Conservation (phyloP, 2,329 filamentous ascomycete genomes). For the Stylonectria norvegica region DNA sequence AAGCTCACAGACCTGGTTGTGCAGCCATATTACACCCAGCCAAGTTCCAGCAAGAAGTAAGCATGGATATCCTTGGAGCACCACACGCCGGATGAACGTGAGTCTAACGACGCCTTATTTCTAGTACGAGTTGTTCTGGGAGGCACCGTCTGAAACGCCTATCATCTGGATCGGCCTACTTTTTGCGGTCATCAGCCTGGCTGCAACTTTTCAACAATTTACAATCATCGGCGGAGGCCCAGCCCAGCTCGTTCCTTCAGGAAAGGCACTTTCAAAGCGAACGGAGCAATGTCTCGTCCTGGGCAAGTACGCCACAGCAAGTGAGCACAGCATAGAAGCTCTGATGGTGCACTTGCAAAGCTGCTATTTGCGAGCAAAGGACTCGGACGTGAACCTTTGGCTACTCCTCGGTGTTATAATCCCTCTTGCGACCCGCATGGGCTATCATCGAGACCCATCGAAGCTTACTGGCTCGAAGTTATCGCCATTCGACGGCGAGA, state of each 20-base stretch:
- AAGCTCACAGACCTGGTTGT: not conserved
- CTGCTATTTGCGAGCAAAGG: constrained; percentile 27
- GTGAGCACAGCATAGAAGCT: constrained; percentile 42
- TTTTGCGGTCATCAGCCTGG: constrained; percentile 40
- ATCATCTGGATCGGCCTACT: constrained; percentile 46
- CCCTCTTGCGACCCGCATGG: constrained; percentile 45
- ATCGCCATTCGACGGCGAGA: constrained; percentile 44
- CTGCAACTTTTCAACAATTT: constrained; percentile 30
- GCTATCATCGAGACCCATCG: constrained; percentile 45
- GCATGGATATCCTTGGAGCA: not conserved
- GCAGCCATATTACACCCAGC: constrained; percentile 26
- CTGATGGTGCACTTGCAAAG: constrained; percentile 40
- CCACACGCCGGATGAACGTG: not conserved
- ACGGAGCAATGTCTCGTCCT: constrained; percentile 42
- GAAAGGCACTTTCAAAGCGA: constrained; percentile 18
- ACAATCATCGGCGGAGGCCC: constrained; percentile 18
- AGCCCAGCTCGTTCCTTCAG: constrained; percentile 16
- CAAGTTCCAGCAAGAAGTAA: constrained; percentile 28
- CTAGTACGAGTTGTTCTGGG: constrained; percentile 45
- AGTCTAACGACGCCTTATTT: not conserved
- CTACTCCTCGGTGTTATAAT: constrained; percentile 42
- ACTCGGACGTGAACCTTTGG: constrained; percentile 40
- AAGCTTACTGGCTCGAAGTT: constrained; percentile 32
- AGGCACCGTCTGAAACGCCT: constrained; percentile 32
- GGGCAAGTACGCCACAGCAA: constrained; percentile 41